Conservation (phyloP, 2,329 filamentous ascomycete genomes). For the Emergomyces orientalis region DNA sequence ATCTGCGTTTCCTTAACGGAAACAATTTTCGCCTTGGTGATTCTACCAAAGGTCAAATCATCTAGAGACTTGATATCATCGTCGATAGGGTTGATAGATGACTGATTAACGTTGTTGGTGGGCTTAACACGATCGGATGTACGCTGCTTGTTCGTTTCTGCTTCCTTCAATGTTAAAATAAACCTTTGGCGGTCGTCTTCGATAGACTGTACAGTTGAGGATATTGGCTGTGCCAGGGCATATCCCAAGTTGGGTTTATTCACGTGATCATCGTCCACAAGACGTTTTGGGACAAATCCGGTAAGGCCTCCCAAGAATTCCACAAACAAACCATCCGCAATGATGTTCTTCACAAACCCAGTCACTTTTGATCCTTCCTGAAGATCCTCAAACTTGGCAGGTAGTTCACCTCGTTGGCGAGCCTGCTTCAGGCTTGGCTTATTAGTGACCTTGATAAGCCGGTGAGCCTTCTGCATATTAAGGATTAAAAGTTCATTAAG, state of each 20-base stretch:
- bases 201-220: conserved; percentile 61
- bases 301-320: conserved; percentile 71
- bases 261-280: conserved; percentile 62
- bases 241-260: conserved; percentile 67
- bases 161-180: conserved; percentile 49
- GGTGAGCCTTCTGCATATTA: conserved; percentile 71
- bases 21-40: conserved; percentile 67
- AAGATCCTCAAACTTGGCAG: conserved; percentile 63
- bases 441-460: conserved; percentile 65
- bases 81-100: conserved; percentile 54
- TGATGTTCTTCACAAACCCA: conserved; percentile 81
- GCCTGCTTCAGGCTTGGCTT: conserved; percentile 76
- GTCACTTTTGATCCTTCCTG: conserved; percentile 58
- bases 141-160: conserved; percentile 43
- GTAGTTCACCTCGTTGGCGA: conserved; percentile 59
- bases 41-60: conserved; percentile 63
- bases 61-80: conserved; percentile 53
- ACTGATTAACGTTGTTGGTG: conserved; percentile 20
- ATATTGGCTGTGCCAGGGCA: conserved; percentile 64
- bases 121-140: conserved; percentile 32
- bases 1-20: conserved; percentile 85
- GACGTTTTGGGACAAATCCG: conserved; percentile 69
- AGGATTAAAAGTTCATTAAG: conserved; percentile 74
- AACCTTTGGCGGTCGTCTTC: conserved; percentile 64
- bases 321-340: conserved; percentile 72